These are phyloP conservation scores for Ensete glaucum DNA, from an alignment of 176 grass and related monocot genomes.

Conservation along the genomic window DNA sequence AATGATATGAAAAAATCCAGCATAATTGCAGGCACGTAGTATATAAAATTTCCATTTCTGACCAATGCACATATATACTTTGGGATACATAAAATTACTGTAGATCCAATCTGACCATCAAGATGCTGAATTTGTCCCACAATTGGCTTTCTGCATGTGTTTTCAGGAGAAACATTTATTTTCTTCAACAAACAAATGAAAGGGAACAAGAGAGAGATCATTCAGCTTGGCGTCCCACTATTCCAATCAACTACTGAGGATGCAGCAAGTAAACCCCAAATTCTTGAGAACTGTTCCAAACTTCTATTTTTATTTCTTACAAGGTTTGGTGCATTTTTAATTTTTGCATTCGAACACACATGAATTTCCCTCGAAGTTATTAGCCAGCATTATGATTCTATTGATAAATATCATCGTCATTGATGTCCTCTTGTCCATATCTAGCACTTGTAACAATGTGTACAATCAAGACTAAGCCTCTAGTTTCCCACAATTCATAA, in stretches of 20 bases:
- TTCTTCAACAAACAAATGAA: conserved; percentile 99
- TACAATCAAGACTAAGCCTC: too few species aligned
- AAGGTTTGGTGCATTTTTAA: conserved; percentile 4
- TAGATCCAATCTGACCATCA: not conserved
- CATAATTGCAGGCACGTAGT: not conserved
- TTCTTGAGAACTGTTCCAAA: not conserved
- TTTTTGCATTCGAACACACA: too few species aligned
- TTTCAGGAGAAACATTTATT: conserved; percentile 93
- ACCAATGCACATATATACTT: too few species aligned
- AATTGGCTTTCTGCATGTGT: not conserved
- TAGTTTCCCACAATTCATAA: too few species aligned
- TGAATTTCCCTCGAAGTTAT: too few species aligned
- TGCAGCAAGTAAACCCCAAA: conserved; percentile 56
- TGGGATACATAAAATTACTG: too few species aligned
- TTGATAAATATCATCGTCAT: too few species aligned
- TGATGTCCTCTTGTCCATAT: too few species aligned
- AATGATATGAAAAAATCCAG: too few species aligned
- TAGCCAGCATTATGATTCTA: too few species aligned
- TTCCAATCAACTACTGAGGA: conserved; percentile 92
- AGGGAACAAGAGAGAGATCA: conserved; percentile 95
- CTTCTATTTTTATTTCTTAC: not conserved
- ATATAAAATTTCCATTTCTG: not conserved
- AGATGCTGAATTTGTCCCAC: not conserved
- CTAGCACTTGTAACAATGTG: too few species aligned
- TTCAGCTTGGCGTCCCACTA: conserved; percentile 86